These are phyloP conservation scores for Solanum pennellii DNA, from an alignment of 257 asterid species.

Conservation along the genomic window DNA sequence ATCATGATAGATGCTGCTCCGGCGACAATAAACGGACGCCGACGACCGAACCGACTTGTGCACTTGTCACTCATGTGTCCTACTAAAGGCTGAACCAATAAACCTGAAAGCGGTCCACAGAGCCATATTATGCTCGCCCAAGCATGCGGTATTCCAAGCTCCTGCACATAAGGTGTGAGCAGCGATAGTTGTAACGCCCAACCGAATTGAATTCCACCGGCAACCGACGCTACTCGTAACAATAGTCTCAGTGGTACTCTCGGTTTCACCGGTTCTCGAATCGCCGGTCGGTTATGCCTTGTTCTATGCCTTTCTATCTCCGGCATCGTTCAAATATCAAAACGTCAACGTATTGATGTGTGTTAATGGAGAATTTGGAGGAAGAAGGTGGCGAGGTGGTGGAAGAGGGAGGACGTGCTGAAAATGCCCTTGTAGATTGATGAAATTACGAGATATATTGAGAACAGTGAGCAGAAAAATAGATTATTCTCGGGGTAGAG, in stretches of 20 bases:
- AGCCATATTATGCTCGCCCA: constrained; percentile 89
- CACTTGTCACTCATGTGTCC: constrained; percentile 72
- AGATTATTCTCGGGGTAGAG: background rate
- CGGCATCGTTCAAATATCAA: background rate
- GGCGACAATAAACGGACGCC: constrained; percentile 63
- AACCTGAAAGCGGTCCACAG: constrained; percentile 82
- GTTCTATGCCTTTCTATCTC: constrained; percentile 14
- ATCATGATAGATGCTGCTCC: constrained; percentile 59
- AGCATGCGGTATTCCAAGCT: constrained; percentile 82
- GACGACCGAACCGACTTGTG: constrained; percentile 63
- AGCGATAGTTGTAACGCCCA: constrained; percentile 84
- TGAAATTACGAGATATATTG: background rate
- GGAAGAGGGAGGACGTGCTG: background rate
- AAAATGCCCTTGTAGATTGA: background rate
- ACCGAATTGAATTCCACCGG: constrained; percentile 93
- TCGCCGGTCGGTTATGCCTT: constrained; percentile 3
- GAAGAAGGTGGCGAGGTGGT: background rate
- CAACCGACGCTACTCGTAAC: constrained; percentile 69
- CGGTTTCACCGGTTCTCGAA: constrained; percentile 9
- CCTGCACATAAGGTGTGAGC: constrained; percentile 75
- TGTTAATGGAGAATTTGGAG: background rate
- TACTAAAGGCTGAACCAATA: constrained; percentile 74
- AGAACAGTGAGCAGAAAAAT: background rate
- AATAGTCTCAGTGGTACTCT: constrained; percentile 41
- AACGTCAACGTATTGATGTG: background rate